Evolutionary conservation across 2,329 filamentous ascomycete species (phyloP).

Genomic region (Orbilia quercus): DNA sequence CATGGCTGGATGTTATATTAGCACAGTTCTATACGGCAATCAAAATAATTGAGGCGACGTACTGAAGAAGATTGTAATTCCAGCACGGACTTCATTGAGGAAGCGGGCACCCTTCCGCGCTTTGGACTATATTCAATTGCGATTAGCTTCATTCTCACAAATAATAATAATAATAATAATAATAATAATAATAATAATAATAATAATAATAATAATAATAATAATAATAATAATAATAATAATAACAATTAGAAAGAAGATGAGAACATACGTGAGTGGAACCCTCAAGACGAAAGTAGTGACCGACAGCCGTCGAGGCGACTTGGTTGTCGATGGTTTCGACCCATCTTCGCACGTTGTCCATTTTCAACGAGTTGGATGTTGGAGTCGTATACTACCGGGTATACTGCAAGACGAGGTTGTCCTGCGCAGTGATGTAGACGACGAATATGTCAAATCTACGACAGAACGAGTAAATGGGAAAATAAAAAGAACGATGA

Average conservation of each 20-base stretch:
- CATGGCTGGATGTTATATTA: constrained; percentile 69
- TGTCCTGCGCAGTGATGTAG: neutral
- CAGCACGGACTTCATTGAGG: constrained; percentile 84
- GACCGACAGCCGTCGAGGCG: constrained; percentile 74
- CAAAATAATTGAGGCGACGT: constrained; percentile 2
- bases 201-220: too few species aligned
- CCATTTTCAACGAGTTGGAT: constrained; percentile 35
- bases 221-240: too few species aligned
- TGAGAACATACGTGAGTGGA: constrained; percentile 74
- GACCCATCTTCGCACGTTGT: constrained; percentile 60
- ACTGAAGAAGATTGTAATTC: constrained; percentile 72
- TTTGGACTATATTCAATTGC: constrained; percentile 68
- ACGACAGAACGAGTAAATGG: constrained; percentile 1
- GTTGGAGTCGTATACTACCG: constrained; percentile 40
- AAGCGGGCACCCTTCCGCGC: constrained; percentile 81
- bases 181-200: too few species aligned
- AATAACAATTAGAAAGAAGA: too few species aligned
- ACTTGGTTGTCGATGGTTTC: constrained; percentile 70
- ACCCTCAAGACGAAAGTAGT: constrained; percentile 82
- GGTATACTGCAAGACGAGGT: constrained; percentile 34
- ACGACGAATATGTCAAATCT: too few species aligned
- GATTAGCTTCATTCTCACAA: neutral
- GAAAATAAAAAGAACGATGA: constrained; percentile 29
- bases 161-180: too few species aligned
- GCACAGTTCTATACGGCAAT: neutral